Evolutionary conservation across 192 early-diverging fungal species (phyloP).

Genomic region (Coemansia sp.): DNA sequence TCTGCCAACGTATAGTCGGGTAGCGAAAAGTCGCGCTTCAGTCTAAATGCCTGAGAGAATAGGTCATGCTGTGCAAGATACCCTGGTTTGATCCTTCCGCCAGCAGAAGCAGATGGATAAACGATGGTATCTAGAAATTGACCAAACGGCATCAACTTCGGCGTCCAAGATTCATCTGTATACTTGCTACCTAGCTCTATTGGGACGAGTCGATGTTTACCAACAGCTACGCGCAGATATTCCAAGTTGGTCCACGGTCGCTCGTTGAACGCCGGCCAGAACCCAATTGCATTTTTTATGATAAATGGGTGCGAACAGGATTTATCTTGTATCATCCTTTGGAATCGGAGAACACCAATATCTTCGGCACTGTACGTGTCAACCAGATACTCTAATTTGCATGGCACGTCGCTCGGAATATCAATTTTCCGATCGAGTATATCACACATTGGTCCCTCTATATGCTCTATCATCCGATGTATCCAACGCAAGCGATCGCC

Average conservation of each 20-base stretch:
- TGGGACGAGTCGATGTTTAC: slow-evolving; percentile 69
- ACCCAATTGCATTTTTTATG: slow-evolving; percentile 23
- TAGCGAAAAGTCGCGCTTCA: slow-evolving; percentile 65
- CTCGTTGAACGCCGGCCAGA: slow-evolving; percentile 34
- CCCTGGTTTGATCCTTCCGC: slow-evolving; percentile 11
- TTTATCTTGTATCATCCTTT: slow-evolving; percentile 9
- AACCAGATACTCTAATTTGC: slow-evolving; percentile 5
- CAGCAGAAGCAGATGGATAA: slow-evolving; percentile 8
- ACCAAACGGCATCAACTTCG: slow-evolving; percentile 65
- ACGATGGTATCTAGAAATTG: slow-evolving; percentile 64
- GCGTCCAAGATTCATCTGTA: slow-evolving; percentile 73
- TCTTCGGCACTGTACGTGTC: slow-evolving; percentile 3
- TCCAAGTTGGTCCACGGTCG: slow-evolving; percentile 62
- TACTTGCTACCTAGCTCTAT: slow-evolving; percentile 80
- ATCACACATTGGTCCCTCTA: slow-evolving; percentile 10
- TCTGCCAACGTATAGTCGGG: slow-evolving; percentile 77
- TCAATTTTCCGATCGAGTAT: background rate
- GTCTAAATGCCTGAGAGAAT: slow-evolving; percentile 68
- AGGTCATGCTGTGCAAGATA: slow-evolving; percentile 91
- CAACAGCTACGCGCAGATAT: slow-evolving; percentile 59
- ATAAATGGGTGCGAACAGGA: slow-evolving; percentile 16
- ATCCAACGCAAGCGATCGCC: slow-evolving; percentile 21
- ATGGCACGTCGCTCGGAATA: background rate
- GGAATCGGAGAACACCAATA: slow-evolving; percentile 17
- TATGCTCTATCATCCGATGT: slow-evolving; percentile 1